Percentiles rank a stretch among this genome's conserved stretches.
Evolutionary conservation across 192 early-diverging fungal species (phyloP).

Genomic region (Coemansia sp.): DNA sequence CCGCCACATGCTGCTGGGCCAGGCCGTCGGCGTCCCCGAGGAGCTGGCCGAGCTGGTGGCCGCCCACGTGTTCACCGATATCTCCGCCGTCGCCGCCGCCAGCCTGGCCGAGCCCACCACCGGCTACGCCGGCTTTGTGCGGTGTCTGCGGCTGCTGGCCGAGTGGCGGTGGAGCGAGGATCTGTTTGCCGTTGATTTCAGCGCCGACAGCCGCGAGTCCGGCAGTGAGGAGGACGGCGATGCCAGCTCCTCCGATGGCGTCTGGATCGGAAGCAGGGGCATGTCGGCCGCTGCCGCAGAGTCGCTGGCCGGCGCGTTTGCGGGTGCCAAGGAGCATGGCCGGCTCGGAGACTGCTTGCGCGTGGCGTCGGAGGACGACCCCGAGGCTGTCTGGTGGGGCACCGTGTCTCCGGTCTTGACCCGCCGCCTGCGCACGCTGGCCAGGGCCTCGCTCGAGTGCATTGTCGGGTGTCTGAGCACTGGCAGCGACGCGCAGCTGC

Average conservation of each 20-base stretch:
- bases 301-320: constrained; percentile 55
- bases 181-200: constrained; percentile 79
- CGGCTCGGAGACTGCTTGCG: constrained; percentile 16
- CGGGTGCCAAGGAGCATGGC: constrained; percentile 53
- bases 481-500: constrained; percentile 27
- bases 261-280: constrained; percentile 21
- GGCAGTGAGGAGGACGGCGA: constrained; percentile 31
- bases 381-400: constrained; percentile 38
- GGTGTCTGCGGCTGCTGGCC: constrained; percentile 73
- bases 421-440: constrained; percentile 61
- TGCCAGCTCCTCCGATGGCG: too few relatives aligned
- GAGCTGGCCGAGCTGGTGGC: constrained; percentile 81
- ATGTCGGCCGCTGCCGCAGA: constrained; percentile 20
- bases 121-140: constrained; percentile 75
- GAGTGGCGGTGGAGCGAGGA: constrained; percentile 78
- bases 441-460: constrained; percentile 63
- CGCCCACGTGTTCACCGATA: constrained; percentile 70
- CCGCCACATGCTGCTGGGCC: constrained; percentile 74
- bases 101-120: constrained; percentile 64
- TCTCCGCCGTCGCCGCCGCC: too few relatives aligned
- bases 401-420: constrained; percentile 36
- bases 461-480: constrained; percentile 41
- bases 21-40: constrained; percentile 62
- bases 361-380: constrained; percentile 38
- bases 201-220: constrained; percentile 61